Evolutionary conservation across 306 rosid genomes (phyloP).

Genomic region (Begonia masoniana): DNA sequence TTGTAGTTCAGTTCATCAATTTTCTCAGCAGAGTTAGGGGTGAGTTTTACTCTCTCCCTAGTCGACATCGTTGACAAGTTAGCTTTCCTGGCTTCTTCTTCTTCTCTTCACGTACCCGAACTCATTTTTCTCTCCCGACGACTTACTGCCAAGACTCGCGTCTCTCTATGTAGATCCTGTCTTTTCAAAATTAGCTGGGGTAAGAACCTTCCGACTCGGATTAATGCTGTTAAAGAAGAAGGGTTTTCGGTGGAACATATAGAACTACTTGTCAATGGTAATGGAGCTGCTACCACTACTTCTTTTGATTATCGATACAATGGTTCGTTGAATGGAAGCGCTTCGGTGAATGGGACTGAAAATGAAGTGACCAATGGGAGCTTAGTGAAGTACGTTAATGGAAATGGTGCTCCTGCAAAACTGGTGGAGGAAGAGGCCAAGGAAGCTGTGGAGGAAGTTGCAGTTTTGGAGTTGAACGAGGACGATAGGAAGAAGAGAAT

Average conservation of each 20-base stretch:
- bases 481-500: slow-evolving; percentile 78
- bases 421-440: background rate
- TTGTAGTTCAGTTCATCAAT: too few relatives aligned
- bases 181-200: slow-evolving; percentile 6
- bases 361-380: slow-evolving; percentile 33
- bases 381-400: slow-evolving; percentile 55
- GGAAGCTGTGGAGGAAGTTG: slow-evolving; percentile 17
- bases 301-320: slow-evolving; percentile 9
- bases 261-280: slow-evolving; percentile 28
- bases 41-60: too few relatives aligned
- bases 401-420: slow-evolving; percentile 39
- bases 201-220: slow-evolving; percentile 20
- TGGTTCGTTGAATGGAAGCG: slow-evolving; percentile 35
- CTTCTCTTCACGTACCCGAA: slow-evolving; percentile 30
- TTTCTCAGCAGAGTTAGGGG: too few relatives aligned
- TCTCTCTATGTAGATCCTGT: slow-evolving; percentile 11
- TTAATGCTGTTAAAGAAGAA: slow-evolving; percentile 47
- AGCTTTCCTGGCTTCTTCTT: slow-evolving; percentile 33
- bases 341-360: slow-evolving; percentile 30
- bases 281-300: slow-evolving; percentile 38
- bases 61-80: background rate
- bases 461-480: slow-evolving; percentile 31
- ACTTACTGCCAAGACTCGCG: slow-evolving; percentile 24
- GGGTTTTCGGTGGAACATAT: slow-evolving; percentile 34
- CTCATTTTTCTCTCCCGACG: slow-evolving; percentile 46